phyloP scores from a whole-genome alignment of 805 yeast genomes.

The Kluyveromyces wickerhamii region DNA sequence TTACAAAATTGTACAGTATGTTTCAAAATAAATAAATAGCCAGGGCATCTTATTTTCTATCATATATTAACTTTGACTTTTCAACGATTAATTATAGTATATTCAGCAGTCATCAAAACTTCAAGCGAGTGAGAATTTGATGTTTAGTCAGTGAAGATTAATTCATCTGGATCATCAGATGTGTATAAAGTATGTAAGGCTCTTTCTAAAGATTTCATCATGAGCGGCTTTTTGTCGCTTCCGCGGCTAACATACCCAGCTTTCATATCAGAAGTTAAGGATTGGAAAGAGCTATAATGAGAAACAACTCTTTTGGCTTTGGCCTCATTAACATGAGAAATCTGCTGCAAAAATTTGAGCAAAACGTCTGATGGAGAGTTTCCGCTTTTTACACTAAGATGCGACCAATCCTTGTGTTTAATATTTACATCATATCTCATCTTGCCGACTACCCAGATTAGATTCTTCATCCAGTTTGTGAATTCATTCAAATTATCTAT shows the following conservation, averaged over 20 bases:
- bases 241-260: slow-evolving; percentile 34
- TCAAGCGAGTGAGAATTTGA: background rate
- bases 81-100: slow-evolving; percentile 1
- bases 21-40: slow-evolving; percentile 15
- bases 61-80: slow-evolving; percentile 1
- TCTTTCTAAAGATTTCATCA: slow-evolving; percentile 43
- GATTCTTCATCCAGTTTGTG: slow-evolving; percentile 47
- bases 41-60: background rate
- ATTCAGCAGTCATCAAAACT: background rate
- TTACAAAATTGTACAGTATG: slow-evolving; percentile 40
- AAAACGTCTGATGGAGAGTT: slow-evolving; percentile 39
- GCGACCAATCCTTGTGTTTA: slow-evolving; percentile 47
- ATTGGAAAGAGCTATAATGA: slow-evolving; percentile 34
- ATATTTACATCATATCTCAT: slow-evolving; percentile 48
- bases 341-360: slow-evolving; percentile 44
- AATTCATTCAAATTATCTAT: slow-evolving; percentile 34
- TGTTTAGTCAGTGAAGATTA: slow-evolving; percentile 8
- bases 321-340: slow-evolving; percentile 48
- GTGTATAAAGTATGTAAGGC: slow-evolving; percentile 42
- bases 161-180: slow-evolving; percentile 43
- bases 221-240: slow-evolving; percentile 36
- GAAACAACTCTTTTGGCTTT: slow-evolving; percentile 40
- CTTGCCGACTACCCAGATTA: slow-evolving; percentile 47
- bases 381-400: slow-evolving; percentile 52
- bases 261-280: slow-evolving; percentile 22